A percentile compares a stretch with the other conserved stretches of the same genome.
phyloP scores from a whole-genome alignment of 2,329 filamentous ascomycete species.

The Cladophialophora psammophila region DNA sequence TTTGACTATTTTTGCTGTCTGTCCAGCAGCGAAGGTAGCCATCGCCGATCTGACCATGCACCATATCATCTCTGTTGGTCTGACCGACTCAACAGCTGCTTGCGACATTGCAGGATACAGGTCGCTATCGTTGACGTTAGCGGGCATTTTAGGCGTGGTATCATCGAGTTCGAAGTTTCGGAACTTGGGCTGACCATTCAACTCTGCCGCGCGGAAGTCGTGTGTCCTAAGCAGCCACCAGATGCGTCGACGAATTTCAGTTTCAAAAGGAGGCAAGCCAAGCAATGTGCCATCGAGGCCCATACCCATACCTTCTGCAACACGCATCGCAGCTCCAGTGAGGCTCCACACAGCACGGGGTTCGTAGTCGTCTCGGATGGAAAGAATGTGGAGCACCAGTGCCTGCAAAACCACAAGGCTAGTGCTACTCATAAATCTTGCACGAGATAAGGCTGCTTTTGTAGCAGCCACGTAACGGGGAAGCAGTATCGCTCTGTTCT shows the following conservation, averaged over 20 bases:
- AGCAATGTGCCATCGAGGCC: constrained; percentile 67
- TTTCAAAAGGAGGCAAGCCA: constrained; percentile 67
- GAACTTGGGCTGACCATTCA: constrained; percentile 40
- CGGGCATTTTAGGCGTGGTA: constrained; percentile 49
- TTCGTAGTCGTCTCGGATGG: constrained; percentile 65
- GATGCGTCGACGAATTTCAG: constrained; percentile 70
- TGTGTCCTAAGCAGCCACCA: constrained; percentile 66
- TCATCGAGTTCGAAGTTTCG: constrained; percentile 38
- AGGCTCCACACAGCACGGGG: constrained; percentile 67
- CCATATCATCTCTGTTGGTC: constrained; percentile 34
- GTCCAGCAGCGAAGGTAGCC: constrained; percentile 20
- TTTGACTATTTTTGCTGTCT: constrained; percentile 11
- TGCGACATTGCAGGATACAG: constrained; percentile 54
- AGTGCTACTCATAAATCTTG: constrained; percentile 38
- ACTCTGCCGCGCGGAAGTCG: constrained; percentile 43
- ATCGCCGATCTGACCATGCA: constrained; percentile 28
- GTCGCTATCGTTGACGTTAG: constrained; percentile 67
- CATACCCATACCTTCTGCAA: constrained; percentile 72
- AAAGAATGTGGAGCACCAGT: constrained; percentile 67
- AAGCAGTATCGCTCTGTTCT: constrained; percentile 40
- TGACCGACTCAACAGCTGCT: constrained; percentile 22
- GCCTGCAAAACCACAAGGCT: constrained; percentile 58
- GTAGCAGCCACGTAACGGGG: constrained; percentile 39
- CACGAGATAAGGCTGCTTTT: constrained; percentile 37
- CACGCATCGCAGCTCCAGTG: constrained; percentile 67